Base-by-base conservation (phyloP, 345 rosid species). In the Populus davidiana region DNA sequence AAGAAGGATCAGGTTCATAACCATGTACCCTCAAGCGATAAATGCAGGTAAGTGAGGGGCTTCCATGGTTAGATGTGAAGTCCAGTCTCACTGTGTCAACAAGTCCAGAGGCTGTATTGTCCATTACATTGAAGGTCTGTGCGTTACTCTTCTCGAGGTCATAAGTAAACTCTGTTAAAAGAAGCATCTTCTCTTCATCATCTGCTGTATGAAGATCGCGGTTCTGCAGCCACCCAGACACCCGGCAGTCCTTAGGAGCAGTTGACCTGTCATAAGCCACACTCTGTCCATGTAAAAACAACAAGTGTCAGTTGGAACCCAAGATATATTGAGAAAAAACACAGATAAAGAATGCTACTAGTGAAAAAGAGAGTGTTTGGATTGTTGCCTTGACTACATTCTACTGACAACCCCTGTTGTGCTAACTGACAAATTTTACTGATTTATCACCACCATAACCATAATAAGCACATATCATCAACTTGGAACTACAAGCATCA, bases 21-120 rank as follows among this genome's bases (percentile, higher is more conserved):
- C 98, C 98, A 36, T 96, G 99, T 63, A 96, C 98, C 81, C 99
- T 86, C 71, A 96, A 82, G 72, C 98, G 90, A 83, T 96, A 96
- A 67, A 96, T 89, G 85, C 99, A 96, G 47, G 99, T 93, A 73
- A 88, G 93, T 7, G 88, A 77, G 61, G 86, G 61, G 90, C 91
- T 93, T 66, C 98, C 99, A 38, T 96, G 97, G 83, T 96, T 96
- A 18, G 98, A 89, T 21, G 85, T 77, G 75, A 93, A 87, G 72
- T 96, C 98, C 52, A 96, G 85, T 88, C 90, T 90, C 29, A 96
- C 72, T 0, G 88, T 96, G 86, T 93, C 87, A n/a, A 93, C 72
- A 59, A 90, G 35, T 36, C 88, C 86, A 21, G 89, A 25, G 29
- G 85, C 77, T 23, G 88, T 80, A 25, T 86, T 75, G 61, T 87